Base-by-base conservation (phyloP, 1,139 yeast species). In the Yamadazyma atlantica region DNA sequence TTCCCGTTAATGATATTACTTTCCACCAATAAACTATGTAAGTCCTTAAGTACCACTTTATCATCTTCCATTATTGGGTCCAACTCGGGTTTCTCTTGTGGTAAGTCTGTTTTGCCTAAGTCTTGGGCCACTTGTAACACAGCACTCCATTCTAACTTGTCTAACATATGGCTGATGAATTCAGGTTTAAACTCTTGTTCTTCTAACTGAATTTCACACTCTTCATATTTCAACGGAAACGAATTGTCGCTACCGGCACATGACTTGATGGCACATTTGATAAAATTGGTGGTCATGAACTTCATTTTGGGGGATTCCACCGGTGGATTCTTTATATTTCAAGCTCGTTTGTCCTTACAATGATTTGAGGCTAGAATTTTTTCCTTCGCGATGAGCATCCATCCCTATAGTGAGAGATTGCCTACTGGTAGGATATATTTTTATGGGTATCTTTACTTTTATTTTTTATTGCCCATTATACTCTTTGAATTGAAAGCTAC, bases 201-300 rank as follows among this genome's bases (percentile, higher is more conserved):
- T 54, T 85, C 84, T 51, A 82, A 85, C 13, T 78, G 82, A 36
- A 92, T 67, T 50, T 84, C 78, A 53, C 92, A 82, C 39, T 85
- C 88, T 39, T 76, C 65, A 58, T 75, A 90, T 46, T 73, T 69
- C 41, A 92, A 73, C 1, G 99, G 99, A 58, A 89, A 92, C 14
- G 95, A 79, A 5, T 80, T 79, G 22, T 79, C 75, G 8, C 92
- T 76, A 21, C 80, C 67, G 41, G 84, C 87, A 57, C 99, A 92
- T 4, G 80, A 57, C 54, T 85, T 82, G 45, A 89, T 86, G 0
- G 97, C 92, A 62, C 99, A 92, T 60, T 85, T 89, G 45, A 92
- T 95, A 61, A 92, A 94, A 62, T 94, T 92, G 30, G 97, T 87
- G 23, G 98, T 90, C 31, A 92, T 69, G 54, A 92, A 82, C 68